These are phyloP conservation scores for Elsinoe batatas DNA, from an alignment of 2,329 filamentous ascomycete genomes.

Conservation along the genomic window DNA sequence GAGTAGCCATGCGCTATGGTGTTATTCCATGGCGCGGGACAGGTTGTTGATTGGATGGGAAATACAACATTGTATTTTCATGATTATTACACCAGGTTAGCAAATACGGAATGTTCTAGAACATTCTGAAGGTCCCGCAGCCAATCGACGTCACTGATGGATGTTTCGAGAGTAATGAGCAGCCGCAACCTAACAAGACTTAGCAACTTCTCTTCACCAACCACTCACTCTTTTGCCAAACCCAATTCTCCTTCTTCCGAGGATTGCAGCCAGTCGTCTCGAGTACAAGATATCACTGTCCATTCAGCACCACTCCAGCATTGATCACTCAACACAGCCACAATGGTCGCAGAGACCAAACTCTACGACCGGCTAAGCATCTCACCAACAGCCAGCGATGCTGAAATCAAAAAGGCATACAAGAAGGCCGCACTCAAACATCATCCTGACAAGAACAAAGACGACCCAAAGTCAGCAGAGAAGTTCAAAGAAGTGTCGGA, in stretches of 20 bases:
- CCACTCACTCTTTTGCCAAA: neutral
- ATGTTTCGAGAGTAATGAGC: neutral
- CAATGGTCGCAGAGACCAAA: slow-evolving; percentile 90
- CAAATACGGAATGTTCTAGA: slow-evolving; percentile 8
- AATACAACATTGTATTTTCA: neutral
- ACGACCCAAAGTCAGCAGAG: slow-evolving; percentile 73
- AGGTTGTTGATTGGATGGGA: neutral
- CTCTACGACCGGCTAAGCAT: slow-evolving; percentile 81
- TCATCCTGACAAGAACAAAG: slow-evolving; percentile 97
- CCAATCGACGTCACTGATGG: slow-evolving; percentile 13
- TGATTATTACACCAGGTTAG: neutral
- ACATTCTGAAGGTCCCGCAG: neutral
- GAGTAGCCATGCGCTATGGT: no score
- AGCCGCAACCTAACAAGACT: slow-evolving; percentile 1
- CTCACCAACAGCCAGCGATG: slow-evolving; percentile 70
- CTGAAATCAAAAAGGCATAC: slow-evolving; percentile 96
- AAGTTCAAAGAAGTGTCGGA: slow-evolving; percentile 98
- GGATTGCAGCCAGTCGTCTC: no score
- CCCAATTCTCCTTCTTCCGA: neutral
- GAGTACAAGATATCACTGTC: no score
- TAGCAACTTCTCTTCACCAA: neutral
- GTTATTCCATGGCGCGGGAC: no score
- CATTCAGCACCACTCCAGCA: neutral
- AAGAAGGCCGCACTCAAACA: slow-evolving; percentile 71
- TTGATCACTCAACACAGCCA: slow-evolving; percentile 24